These are phyloP conservation scores for Puccinia hordei DNA, from an alignment of 1,284 basidiomycete species.

Conservation along the genomic window DNA sequence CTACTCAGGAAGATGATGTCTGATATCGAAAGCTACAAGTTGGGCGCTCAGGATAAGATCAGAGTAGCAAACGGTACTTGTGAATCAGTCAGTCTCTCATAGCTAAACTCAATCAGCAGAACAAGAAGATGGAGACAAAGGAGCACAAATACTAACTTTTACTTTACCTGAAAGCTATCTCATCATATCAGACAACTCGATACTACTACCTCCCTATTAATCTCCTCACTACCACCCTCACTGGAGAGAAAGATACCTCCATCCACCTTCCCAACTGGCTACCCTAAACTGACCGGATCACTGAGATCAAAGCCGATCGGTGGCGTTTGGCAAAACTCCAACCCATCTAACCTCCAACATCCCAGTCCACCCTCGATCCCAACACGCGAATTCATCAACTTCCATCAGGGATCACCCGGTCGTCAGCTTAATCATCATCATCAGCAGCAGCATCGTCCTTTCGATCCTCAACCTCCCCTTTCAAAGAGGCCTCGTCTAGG, in stretches of 20 bases:
- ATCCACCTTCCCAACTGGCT: conserved; percentile 36
- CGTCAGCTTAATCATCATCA: neutral
- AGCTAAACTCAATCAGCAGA: neutral
- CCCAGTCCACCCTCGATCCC: conserved; percentile 27
- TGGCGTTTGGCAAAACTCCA: conserved; percentile 39
- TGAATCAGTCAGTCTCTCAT: conserved; percentile 67
- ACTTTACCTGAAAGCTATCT: conserved; percentile 22
- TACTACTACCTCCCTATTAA: conserved; percentile 37
- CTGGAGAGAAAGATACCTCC: conserved; percentile 21
- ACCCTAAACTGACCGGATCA: conserved; percentile 41
- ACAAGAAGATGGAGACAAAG: neutral
- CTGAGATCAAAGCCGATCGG: conserved; percentile 44
- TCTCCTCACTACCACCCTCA: conserved; percentile 38
- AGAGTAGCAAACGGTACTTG: conserved; percentile 91
- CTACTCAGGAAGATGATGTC: conserved; percentile 90
- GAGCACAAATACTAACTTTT: neutral
- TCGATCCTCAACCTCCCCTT: neutral
- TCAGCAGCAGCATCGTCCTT: too few species aligned
- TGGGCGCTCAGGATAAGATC: conserved; percentile 98
- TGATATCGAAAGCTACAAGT: conserved; percentile 84
- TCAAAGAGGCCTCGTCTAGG: conserved; percentile 26
- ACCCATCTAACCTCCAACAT: conserved; percentile 11
- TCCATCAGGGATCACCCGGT: neutral
- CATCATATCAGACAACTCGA: conserved; percentile 50
- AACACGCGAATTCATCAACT: conserved; percentile 30